A percentile compares a stretch with the other conserved stretches of the same genome.
Evolutionary conservation across 2,329 filamentous ascomycete species (phyloP).

Genomic region (Canariomyces notabilis): DNA sequence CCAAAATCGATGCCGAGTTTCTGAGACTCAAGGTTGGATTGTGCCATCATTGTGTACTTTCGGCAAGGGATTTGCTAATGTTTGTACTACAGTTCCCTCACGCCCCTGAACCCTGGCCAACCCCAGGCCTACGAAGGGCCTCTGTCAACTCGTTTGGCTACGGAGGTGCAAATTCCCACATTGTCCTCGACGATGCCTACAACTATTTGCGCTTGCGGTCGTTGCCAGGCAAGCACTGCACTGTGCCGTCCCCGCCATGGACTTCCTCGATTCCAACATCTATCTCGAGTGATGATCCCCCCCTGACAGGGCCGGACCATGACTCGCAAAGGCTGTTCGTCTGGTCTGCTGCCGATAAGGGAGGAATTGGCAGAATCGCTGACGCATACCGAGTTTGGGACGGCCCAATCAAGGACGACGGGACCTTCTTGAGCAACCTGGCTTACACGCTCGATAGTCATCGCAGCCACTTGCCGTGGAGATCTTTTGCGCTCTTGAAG

Average conservation of each 20-base stretch:
- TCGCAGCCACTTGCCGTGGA: not conserved
- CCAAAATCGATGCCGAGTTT: constrained; percentile 7
- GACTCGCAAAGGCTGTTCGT: not conserved
- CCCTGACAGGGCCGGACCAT: not conserved
- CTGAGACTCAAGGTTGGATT: not conserved
- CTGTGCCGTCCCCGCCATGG: not conserved
- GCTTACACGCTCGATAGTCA: not conserved
- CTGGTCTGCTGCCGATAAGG: not conserved
- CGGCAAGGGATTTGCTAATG: not conserved
- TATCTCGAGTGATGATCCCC: not conserved
- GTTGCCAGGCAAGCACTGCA: not conserved
- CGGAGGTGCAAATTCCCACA: constrained; percentile 5
- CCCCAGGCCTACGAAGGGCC: not conserved
- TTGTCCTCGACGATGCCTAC: constrained; percentile 6
- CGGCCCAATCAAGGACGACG: not conserved
- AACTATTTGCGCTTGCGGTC: not conserved
- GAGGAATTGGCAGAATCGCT: not conserved
- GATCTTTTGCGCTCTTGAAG: not conserved
- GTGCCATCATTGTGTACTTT: not conserved
- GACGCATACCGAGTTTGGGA: not conserved
- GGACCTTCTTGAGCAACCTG: not conserved
- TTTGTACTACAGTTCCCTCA: constrained; percentile 5
- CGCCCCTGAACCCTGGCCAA: constrained; percentile 6
- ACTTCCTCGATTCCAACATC: not conserved
- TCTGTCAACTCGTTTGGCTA: constrained; percentile 10